Evolutionary conservation across 768 basidiomycete species (phyloP).

Genomic region (Psilocybe cyanescens): DNA sequence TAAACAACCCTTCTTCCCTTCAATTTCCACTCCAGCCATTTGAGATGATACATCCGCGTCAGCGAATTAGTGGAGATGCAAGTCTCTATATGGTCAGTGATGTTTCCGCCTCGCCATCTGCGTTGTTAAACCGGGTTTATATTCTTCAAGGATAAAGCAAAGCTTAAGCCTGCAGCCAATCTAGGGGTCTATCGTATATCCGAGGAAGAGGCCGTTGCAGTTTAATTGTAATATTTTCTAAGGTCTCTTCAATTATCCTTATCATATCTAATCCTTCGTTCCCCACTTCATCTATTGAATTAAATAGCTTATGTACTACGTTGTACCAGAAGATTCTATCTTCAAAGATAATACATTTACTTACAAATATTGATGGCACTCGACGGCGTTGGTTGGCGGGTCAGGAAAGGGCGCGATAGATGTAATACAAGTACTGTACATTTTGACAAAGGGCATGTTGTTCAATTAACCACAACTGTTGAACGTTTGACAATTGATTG

Average conservation of each 20-base stretch:
- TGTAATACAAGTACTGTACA: too few species aligned
- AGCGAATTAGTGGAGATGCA: constrained; percentile 1
- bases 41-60: not conserved
- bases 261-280: not conserved
- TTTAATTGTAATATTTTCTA: not conserved
- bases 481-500: too few species aligned
- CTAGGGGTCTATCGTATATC: constrained; percentile 13
- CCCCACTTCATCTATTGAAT: not conserved
- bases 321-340: not conserved
- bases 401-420: too few species aligned
- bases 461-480: too few species aligned
- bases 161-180: constrained; percentile 2
- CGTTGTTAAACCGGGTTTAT: not conserved
- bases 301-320: not conserved
- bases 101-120: not conserved
- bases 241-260: not conserved
- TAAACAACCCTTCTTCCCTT: not conserved
- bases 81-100: not conserved
- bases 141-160: constrained; percentile 6
- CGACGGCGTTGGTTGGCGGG: too few species aligned
- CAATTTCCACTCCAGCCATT: not conserved
- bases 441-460: too few species aligned
- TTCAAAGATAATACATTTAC: not conserved
- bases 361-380: not conserved
- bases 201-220: constrained; percentile 6